Percentiles rank a stretch among this genome's conserved stretches.
Evolutionary conservation across 1,139 yeast genomes (phyloP).

Genomic region (Candida tetrigidarum): DNA sequence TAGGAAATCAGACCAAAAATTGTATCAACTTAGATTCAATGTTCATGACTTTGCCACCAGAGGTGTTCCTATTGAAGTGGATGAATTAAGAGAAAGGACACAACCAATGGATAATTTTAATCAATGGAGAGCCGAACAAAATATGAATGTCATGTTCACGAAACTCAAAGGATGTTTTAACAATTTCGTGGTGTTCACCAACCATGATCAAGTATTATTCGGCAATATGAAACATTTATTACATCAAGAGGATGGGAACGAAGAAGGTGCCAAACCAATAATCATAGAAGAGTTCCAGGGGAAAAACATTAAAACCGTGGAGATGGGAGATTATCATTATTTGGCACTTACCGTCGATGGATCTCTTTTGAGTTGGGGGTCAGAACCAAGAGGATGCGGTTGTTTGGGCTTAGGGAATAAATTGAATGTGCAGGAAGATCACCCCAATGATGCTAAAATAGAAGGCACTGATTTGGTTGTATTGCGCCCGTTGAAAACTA

Average conservation of each 20-base stretch:
- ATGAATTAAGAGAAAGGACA: conserved; percentile 16
- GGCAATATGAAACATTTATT: conserved; percentile 16
- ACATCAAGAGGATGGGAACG: conserved; percentile 35
- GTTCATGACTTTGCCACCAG: conserved; percentile 20
- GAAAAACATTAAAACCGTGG: conserved; percentile 47
- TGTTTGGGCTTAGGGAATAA: conserved; percentile 67
- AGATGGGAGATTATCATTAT: conserved; percentile 76
- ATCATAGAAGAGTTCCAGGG: conserved; percentile 52
- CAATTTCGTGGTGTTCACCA: conserved; percentile 35
- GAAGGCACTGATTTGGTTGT: conserved; percentile 47
- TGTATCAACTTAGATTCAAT: conserved; percentile 45
- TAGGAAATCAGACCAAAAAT: conserved; percentile 41
- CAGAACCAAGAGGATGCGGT: conserved; percentile 66
- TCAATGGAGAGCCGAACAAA: conserved; percentile 29
- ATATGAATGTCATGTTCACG: conserved; percentile 14
- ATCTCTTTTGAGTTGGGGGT: conserved; percentile 69
- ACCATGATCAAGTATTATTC: conserved; percentile 24
- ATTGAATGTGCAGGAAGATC: conserved; percentile 23
- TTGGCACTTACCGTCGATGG: conserved; percentile 68
- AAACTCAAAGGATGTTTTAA: conserved; percentile 35
- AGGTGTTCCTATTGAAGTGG: conserved; percentile 13
- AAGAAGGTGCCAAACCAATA: conserved; percentile 13
- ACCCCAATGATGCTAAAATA: conserved; percentile 16
- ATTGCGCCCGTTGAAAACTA: conserved; percentile 46
- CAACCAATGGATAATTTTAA: conserved; percentile 26